Evolutionary conservation across 495 filamentous ascomycete genomes (phyloP).

Genomic region (Xylaria curta): DNA sequence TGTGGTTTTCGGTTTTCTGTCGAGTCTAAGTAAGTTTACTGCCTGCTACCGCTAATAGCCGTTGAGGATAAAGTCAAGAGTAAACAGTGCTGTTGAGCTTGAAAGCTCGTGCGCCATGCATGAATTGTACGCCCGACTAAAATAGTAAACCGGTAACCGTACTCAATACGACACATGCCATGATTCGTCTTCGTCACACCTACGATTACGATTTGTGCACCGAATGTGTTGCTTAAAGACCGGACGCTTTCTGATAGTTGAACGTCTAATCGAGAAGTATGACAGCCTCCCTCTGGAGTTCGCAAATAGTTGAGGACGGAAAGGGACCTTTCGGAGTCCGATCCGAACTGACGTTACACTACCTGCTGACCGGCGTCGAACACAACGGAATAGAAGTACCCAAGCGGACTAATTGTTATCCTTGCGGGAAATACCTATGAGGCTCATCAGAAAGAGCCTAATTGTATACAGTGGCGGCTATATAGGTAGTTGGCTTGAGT

Average conservation of each 20-base stretch:
- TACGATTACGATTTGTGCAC: slow-evolving; percentile 4
- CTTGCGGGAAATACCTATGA: not conserved
- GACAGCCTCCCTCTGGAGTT: not conserved
- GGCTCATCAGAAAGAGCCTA: not conserved
- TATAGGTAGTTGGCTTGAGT: not conserved
- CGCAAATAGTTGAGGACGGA: not conserved
- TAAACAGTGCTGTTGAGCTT: not conserved
- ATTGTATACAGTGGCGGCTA: not conserved
- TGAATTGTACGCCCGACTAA: not conserved
- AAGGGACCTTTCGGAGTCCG: slow-evolving; percentile 21
- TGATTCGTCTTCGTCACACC: not conserved
- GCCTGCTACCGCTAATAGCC: not conserved
- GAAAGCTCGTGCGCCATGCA: not conserved
- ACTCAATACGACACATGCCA: not conserved
- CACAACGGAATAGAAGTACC: not conserved
- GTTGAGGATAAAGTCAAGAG: not conserved
- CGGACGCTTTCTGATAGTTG: not conserved
- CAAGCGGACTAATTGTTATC: not conserved
- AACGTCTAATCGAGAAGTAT: not conserved
- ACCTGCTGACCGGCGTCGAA: not conserved
- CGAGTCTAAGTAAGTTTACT: not conserved
- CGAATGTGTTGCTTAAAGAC: not conserved
- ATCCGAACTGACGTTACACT: slow-evolving; percentile 20
- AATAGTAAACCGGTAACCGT: not conserved
- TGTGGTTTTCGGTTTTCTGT: not conserved